Evolutionary conservation across 345 rosid genomes (phyloP).

Genomic region (Aquilaria malaccensis): DNA sequence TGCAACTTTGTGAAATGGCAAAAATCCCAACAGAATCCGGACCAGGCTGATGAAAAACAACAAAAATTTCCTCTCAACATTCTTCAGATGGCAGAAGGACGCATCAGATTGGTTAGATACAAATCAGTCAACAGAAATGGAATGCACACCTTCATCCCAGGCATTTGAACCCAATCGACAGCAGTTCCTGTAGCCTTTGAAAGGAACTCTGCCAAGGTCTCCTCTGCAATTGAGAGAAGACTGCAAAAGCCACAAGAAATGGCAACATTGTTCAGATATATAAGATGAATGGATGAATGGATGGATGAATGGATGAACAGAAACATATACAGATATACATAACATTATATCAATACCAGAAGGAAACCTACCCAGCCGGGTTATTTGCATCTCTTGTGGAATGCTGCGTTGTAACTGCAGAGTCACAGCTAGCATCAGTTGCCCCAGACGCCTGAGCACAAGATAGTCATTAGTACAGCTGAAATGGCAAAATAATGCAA

Average conservation of each 20-base stretch:
- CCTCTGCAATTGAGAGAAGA: conserved; percentile 98
- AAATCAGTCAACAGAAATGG: too few species aligned
- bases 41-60: conserved; percentile 70
- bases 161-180: conserved; percentile 99
- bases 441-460: conserved; percentile 46
- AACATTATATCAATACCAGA: too few species aligned
- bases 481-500: too few species aligned
- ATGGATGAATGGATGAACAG: too few species aligned
- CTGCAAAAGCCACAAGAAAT: conserved; percentile 25
- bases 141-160: conserved; percentile 95
- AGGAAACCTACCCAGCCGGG: conserved; percentile 81
- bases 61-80: too few species aligned
- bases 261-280: too few species aligned
- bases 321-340: too few species aligned
- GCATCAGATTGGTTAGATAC: too few species aligned
- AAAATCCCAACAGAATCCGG: conserved; percentile 99
- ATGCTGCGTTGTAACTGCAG: conserved; percentile 91
- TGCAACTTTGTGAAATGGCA: conserved; percentile 98
- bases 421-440: conserved; percentile 92
- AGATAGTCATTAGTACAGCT: too few species aligned
- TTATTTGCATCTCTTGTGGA: conserved; percentile 90
- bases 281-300: too few species aligned
- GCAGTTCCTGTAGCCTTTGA: conserved; percentile 99
- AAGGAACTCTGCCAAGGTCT: conserved; percentile 99
- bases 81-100: too few species aligned